phyloP scores from a whole-genome alignment of 2,329 filamentous ascomycete genomes.

The Chaetothyriales sp. region DNA sequence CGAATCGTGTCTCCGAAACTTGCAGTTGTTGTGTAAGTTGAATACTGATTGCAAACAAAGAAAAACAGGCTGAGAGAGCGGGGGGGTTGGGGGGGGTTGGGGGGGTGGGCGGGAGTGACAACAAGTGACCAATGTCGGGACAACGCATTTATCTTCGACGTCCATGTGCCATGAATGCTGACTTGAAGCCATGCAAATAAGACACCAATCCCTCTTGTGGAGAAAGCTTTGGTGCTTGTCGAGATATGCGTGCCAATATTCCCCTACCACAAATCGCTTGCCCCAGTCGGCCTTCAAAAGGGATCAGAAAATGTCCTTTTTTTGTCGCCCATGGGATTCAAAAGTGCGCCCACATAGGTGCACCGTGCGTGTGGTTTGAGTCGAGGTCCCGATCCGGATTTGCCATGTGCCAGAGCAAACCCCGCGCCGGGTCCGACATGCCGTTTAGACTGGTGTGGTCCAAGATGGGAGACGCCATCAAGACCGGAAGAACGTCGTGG shows the following conservation, averaged over 20 bases:
- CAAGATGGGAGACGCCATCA: slow-evolving; percentile 8
- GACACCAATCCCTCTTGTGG: neutral
- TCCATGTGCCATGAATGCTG: neutral
- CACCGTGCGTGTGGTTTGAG: neutral
- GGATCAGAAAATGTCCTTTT: neutral
- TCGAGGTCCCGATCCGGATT: slow-evolving; percentile 15
- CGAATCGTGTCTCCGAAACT: slow-evolving; percentile 1
- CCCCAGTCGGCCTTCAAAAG: neutral
- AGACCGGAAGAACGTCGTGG: neutral
- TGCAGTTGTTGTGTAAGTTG: slow-evolving; percentile 3
- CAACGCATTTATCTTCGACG: neutral
- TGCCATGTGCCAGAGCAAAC: slow-evolving; percentile 21
- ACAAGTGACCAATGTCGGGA: neutral
- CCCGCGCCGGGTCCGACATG: slow-evolving; percentile 20
- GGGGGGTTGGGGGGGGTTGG: slow-evolving; percentile 9
- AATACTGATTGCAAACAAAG: slow-evolving; percentile 9
- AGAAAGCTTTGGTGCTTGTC: neutral
- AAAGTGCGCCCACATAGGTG: neutral
- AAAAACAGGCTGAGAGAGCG: slow-evolving; percentile 14
- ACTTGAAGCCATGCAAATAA: neutral
- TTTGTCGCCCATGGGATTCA: neutral
- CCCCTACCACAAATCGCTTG: neutral
- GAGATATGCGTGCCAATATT: neutral
- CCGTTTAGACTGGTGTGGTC: slow-evolving; percentile 11
- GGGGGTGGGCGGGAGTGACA: slow-evolving; percentile 10